A percentile compares a stretch with the other conserved stretches of the same genome.
phyloP scores from a whole-genome alignment of 306 rosid genomes.

The Delonix regia region DNA sequence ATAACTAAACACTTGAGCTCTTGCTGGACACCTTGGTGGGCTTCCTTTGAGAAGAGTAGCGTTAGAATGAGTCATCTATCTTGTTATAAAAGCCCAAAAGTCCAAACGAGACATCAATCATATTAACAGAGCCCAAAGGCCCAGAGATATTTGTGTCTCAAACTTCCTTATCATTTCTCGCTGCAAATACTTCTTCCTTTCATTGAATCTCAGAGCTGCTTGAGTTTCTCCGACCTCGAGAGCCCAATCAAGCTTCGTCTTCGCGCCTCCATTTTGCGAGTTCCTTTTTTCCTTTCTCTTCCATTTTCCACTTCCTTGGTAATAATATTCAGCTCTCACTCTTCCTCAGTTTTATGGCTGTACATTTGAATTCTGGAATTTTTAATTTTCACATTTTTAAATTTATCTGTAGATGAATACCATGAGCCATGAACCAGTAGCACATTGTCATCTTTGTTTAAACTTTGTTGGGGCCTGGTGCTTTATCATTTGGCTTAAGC shows the following conservation, averaged over 20 bases:
- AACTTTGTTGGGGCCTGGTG: not conserved
- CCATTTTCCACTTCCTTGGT: not conserved
- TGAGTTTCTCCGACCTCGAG: not conserved
- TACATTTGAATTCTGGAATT: not conserved
- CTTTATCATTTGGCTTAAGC: not conserved
- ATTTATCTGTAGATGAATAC: too few species aligned
- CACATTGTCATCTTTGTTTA: not conserved
- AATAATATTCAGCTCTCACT: not conserved
- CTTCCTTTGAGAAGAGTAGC: too few species aligned
- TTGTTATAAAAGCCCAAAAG: conserved; percentile 29
- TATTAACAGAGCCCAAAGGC: conserved; percentile 30
- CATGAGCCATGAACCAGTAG: not conserved
- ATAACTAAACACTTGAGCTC: too few species aligned
- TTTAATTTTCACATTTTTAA: not conserved
- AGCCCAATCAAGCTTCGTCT: not conserved
- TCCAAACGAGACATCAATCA: not conserved
- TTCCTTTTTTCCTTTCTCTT: not conserved
- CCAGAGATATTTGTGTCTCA: conserved; percentile 14
- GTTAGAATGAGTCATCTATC: not conserved
- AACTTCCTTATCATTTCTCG: not conserved
- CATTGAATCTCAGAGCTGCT: conserved; percentile 34
- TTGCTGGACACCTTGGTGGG: too few species aligned
- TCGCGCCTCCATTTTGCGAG: conserved; percentile 43
- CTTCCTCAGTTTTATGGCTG: conserved; percentile 30
- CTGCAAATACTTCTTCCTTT: not conserved